A percentile compares a stretch with the other conserved stretches of the same genome.
Evolutionary conservation across 305 asterid genomes (phyloP).

Genomic region (Fraxinus nigra): DNA sequence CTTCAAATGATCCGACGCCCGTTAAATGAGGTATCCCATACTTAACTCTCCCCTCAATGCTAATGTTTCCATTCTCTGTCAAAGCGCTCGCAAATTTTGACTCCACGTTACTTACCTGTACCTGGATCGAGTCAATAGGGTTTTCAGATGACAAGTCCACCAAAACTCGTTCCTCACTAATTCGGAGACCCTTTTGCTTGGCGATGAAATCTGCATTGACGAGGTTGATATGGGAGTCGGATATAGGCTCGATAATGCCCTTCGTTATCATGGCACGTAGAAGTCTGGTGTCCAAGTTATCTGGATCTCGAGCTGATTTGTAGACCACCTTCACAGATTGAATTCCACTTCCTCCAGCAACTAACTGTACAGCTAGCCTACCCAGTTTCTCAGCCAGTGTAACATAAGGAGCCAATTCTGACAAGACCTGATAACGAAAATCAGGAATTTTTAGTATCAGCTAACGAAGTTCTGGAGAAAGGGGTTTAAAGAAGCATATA

Average conservation of each 20-base stretch:
- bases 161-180: slow-evolving; percentile 66
- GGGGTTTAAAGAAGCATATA: slow-evolving; percentile 9
- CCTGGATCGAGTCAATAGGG: slow-evolving; percentile 70
- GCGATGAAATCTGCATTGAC: slow-evolving; percentile 94
- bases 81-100: slow-evolving; percentile 77
- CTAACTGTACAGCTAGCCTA: slow-evolving; percentile 76
- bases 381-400: slow-evolving; percentile 88
- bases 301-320: slow-evolving; percentile 69
- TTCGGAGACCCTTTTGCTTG: slow-evolving; percentile 81
- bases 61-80: slow-evolving; percentile 55
- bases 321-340: slow-evolving; percentile 77
- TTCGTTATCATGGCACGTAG: slow-evolving; percentile 93
- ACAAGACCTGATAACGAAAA: slow-evolving; percentile 57
- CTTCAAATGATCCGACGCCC: slow-evolving; percentile 55
- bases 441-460: neutral
- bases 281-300: slow-evolving; percentile 85
- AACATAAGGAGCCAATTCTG: slow-evolving; percentile 82
- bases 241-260: slow-evolving; percentile 90
- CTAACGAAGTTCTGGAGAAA: neutral
- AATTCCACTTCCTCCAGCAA: slow-evolving; percentile 86
- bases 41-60: slow-evolving; percentile 72
- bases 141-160: slow-evolving; percentile 57
- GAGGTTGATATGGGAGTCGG: slow-evolving; percentile 67
- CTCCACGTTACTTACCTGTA: slow-evolving; percentile 58
- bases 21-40: slow-evolving; percentile 73